Conservation (phyloP, 176 grass and related monocot genomes). For the Carex scoparia region DNA sequence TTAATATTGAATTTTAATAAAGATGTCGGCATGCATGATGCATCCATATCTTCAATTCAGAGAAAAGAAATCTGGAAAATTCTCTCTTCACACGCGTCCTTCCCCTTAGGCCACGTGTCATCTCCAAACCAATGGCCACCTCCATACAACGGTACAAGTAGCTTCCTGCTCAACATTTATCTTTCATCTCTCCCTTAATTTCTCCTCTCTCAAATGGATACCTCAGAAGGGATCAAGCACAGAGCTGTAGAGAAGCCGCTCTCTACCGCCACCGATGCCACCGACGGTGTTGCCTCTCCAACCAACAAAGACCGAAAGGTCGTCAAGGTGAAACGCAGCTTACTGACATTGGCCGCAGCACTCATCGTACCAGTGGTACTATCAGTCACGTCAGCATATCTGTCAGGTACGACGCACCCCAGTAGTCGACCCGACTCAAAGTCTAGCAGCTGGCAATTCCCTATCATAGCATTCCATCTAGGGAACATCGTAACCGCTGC, state of each 20-base stretch:
- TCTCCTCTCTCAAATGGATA: constrained; percentile 12
- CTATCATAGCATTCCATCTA: constrained; percentile 39
- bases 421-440: neutral
- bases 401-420: neutral
- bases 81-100: constrained; percentile 29
- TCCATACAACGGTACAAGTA: constrained; percentile 31
- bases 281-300: neutral
- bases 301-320: constrained; percentile 11
- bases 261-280: neutral
- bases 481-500: constrained; percentile 48
- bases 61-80: neutral
- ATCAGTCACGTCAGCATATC: constrained; percentile 10
- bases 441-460: neutral
- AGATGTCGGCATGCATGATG: too few relatives aligned
- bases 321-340: constrained; percentile 30
- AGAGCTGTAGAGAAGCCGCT: constrained; percentile 8
- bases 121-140: constrained; percentile 1
- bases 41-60: too few relatives aligned
- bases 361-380: constrained; percentile 31
- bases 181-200: too few relatives aligned
- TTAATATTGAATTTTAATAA: too few relatives aligned
- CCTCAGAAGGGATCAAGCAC: constrained; percentile 45
- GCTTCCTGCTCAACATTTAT: constrained; percentile 1
- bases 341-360: constrained; percentile 46
- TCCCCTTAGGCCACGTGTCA: constrained; percentile 38